Evolutionary conservation across 2,329 filamentous ascomycete genomes (phyloP), one percentile per base, ranked within the genome.

Genomic region (Neofusicoccum umdonicola): DNA sequence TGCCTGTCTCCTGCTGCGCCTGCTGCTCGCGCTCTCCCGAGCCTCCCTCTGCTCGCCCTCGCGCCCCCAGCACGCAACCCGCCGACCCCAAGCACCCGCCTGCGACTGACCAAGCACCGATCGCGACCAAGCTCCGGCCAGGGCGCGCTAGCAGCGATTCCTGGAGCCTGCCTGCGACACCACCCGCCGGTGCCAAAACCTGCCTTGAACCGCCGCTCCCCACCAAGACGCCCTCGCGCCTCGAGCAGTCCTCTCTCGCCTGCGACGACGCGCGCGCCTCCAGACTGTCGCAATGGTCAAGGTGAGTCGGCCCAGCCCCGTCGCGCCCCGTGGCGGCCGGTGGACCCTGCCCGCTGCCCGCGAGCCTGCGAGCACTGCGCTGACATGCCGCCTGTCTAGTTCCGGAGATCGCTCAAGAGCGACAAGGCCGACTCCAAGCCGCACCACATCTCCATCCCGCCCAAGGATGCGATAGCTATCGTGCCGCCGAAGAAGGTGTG

Each of bases 401-500:
- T 97, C 79, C 87, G 93, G 77, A 87, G 92, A 80, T 96, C 92
- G 67, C 90, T 96, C 80, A 96, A 96, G 82, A 90, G 91, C 78
- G 92, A 96, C 71, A 96, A 93, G 83, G 88, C 86, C 70, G 86
- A 87, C 69, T 77, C 80, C 67, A 87, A 89, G 76, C 87, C 87
- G 69, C 84, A 87, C 69, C 90, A 91, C 74, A 85, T 91, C 70
- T 89, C 90, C 65, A 90, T 96, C 70, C 88, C 89, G 15, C 89
- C 90, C 68, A 97, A 97, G 78, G 90, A 93, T 64, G 90, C 92
- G 45, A 87, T 94, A 69, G 92, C 93, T 61, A 96, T 97, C 74
- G 87, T 95, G 31, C 92, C 93, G 62, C 93, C 93, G 1, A 97
- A 96, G 80, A 97, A 96, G 88, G 92, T 96, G 77, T 71, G 82